Conservation (phyloP, 1,284 basidiomycete species). For the Boletellus sp. region DNA sequence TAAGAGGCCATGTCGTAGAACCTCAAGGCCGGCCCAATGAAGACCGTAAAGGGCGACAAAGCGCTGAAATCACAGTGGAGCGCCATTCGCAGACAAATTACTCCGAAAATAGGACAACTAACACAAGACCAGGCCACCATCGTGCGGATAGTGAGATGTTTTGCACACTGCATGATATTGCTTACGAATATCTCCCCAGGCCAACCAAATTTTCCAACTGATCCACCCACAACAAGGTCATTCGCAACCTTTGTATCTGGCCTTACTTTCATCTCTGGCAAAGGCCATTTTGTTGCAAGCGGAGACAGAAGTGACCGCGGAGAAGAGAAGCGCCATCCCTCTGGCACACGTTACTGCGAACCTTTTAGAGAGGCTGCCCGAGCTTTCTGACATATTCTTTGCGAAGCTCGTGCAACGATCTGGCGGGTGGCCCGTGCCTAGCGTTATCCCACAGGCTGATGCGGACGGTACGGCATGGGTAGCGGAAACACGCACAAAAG, state of each 20-base stretch:
- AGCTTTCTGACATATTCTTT: slow-evolving; percentile 76
- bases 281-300: slow-evolving; percentile 92
- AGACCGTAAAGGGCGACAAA: slow-evolving; percentile 64
- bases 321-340: slow-evolving; percentile 81
- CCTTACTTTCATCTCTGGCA: slow-evolving; percentile 81
- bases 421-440: slow-evolving; percentile 68
- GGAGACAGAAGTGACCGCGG: slow-evolving; percentile 90
- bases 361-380: slow-evolving; percentile 30
- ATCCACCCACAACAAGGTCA: slow-evolving; percentile 40
- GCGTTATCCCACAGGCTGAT: slow-evolving; percentile 48
- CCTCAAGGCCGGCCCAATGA: slow-evolving; percentile 77
- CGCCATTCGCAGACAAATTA: slow-evolving; percentile 78
- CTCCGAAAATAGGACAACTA: slow-evolving; percentile 88
- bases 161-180: slow-evolving; percentile 1
- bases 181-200: slow-evolving; percentile 41
- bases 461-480: slow-evolving; percentile 46
- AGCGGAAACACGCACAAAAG: slow-evolving; percentile 59
- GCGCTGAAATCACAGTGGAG: slow-evolving; percentile 55
- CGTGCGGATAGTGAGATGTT: slow-evolving; percentile 60
- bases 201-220: slow-evolving; percentile 59
- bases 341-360: slow-evolving; percentile 70
- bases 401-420: slow-evolving; percentile 80
- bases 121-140: slow-evolving; percentile 79
- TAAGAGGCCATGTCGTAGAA: slow-evolving; percentile 37
- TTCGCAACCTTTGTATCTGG: slow-evolving; percentile 57